Base-by-base conservation (phyloP, 2,329 filamentous ascomycete genomes). In the Trichoderma polysporum region DNA sequence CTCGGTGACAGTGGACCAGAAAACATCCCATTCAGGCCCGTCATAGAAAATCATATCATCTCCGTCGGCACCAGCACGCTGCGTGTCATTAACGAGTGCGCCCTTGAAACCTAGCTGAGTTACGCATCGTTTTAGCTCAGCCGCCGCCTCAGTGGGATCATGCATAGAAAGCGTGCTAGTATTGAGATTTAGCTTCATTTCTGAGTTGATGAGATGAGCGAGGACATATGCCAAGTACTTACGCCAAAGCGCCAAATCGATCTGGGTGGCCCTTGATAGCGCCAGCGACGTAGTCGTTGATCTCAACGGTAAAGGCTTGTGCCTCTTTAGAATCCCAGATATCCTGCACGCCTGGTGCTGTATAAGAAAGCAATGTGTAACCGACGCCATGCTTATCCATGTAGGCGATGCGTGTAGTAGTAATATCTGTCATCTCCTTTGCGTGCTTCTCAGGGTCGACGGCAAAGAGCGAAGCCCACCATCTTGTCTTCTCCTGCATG, bases 31-130 rank as follows among this genome's bases (percentile, higher is more conserved):
- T 68, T 85, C 82, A 0, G 83, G 80, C 9, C 82, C 78, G 72
- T 90, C 88, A 76, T 90, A 90, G 77, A 89, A 90, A 73, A 90
- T 78, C 79, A 87, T 85, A 27, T 83, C 82, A 66, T 88, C 85
- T 41, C 86, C 87, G 66, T 88, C 84, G 0, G 78, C 69, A 3
- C 86, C 86, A 17, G 85, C 81, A 31, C 84, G 83, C 72, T 90
- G 88, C 2, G 82, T 86, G 73, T 89, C 86, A 72, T 88, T 88
- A 53, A 90, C 81, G 4, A 90, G 76, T 3, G 82, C 86, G 2
- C 88, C 88, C 68, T 86, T 83, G 78, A 90, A 90, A n/a, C 87
- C 86, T 57, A 84, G 79, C 68, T 87, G 75, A 1, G 78, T 83
- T 5, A 90, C 84, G 60, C 83, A 86, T 59, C 85, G 80, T 52